A percentile compares a stretch with the other conserved stretches of the same genome.
phyloP scores from a whole-genome alignment of 139 green algal genomes.

The Gonium pectorale region DNA sequence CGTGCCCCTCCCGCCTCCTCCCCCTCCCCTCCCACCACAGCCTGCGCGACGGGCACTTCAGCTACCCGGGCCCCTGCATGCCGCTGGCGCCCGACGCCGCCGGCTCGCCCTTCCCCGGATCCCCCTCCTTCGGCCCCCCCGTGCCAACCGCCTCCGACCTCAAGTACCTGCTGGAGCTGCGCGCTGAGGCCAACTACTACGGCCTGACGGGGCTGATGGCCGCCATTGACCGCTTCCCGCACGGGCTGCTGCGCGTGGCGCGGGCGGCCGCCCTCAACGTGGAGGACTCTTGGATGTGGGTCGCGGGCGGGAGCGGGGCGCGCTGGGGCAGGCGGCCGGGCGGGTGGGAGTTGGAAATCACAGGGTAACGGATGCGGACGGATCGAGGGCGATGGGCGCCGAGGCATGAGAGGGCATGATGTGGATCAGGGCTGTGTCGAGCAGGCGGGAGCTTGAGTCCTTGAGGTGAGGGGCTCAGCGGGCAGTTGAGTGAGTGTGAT shows the following conservation, averaged over 20 bases:
- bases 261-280: slow-evolving; percentile 51
- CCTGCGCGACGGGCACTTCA: slow-evolving; percentile 61
- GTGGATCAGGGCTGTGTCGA: no score
- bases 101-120: not conserved
- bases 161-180: slow-evolving; percentile 79
- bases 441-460: no score
- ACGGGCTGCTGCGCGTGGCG: slow-evolving; percentile 45
- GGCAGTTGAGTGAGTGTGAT: no score
- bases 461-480: no score
- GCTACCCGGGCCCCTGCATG: slow-evolving; percentile 55
- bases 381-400: no score
- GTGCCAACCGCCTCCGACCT: slow-evolving; percentile 50
- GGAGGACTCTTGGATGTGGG: slow-evolving; percentile 59
- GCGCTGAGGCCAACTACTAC: slow-evolving; percentile 80
- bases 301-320: not conserved
- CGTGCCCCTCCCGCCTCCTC: not conserved
- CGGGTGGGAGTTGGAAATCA: no score
- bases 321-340: no score
- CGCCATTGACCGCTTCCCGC: slow-evolving; percentile 73
- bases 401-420: no score
- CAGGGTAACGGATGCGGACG: no score
- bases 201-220: slow-evolving; percentile 70
- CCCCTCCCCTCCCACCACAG: not conserved
- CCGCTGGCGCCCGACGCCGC: not conserved
- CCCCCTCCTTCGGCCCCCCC: no score